These are phyloP conservation scores for Extremus antarcticus DNA, from an alignment of 495 filamentous ascomycete species.

Conservation along the genomic window DNA sequence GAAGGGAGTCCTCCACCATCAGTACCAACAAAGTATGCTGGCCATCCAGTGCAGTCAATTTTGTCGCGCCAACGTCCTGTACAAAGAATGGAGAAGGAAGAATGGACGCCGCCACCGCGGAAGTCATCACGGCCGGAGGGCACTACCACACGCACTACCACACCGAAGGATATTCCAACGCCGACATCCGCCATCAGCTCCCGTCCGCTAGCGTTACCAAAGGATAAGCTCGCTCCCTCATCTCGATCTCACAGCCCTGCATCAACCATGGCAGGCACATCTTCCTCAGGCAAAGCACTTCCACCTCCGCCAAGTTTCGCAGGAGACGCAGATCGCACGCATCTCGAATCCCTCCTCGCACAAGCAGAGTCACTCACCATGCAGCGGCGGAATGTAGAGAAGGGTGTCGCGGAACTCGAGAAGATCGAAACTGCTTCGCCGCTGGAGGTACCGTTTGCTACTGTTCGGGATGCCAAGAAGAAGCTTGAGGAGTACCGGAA, in stretches of 20 bases:
- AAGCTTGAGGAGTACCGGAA: slow-evolving; percentile 4
- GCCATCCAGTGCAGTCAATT: slow-evolving; percentile 16
- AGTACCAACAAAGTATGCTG: slow-evolving; percentile 9
- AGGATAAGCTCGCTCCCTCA: not conserved
- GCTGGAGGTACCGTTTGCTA: slow-evolving; percentile 13
- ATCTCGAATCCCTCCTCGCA: slow-evolving; percentile 11
- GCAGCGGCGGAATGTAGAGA: slow-evolving; percentile 12
- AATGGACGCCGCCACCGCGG: slow-evolving; percentile 12
- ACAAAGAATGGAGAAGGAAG: slow-evolving; percentile 9
- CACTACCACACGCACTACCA: not conserved
- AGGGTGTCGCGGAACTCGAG: slow-evolving; percentile 10
- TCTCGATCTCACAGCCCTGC: not conserved
- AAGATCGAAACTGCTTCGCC: slow-evolving; percentile 14
- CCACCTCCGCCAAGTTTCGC: slow-evolving; percentile 1
- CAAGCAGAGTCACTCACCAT: slow-evolving; percentile 3
- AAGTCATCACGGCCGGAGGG: not conserved
- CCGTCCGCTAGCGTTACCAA: not conserved
- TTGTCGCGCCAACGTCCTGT: slow-evolving; percentile 15
- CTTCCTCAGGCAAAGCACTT: not conserved
- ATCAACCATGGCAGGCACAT: not conserved
- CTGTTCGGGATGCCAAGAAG: slow-evolving; percentile 13
- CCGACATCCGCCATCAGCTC: not conserved
- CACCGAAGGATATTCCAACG: not conserved
- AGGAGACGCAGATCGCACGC: slow-evolving; percentile 3
- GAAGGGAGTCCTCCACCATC: slow-evolving; percentile 11